A percentile compares a stretch with the other conserved stretches of the same genome.
Evolutionary conservation across 352 stramenopile species (phyloP).

Genomic region (Phytophthora ohioensis): DNA sequence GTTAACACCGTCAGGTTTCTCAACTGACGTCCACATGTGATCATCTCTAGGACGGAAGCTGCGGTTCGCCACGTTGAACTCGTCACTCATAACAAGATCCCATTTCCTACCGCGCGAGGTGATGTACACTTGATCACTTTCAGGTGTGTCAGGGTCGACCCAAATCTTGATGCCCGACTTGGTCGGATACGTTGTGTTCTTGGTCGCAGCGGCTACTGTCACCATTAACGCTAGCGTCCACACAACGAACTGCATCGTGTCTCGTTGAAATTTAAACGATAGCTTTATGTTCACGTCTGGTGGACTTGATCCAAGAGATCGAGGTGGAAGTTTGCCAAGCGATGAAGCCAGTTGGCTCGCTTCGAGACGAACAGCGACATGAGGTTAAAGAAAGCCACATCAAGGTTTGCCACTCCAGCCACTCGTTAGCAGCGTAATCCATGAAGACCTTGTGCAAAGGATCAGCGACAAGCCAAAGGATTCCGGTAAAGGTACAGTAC

Average conservation of each 20-base stretch:
- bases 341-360: not conserved
- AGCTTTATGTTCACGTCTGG: not conserved
- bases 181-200: slow-evolving; percentile 34
- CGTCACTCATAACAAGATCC: slow-evolving; percentile 92
- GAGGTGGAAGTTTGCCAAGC: slow-evolving; percentile 23
- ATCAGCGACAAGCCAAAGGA: not conserved
- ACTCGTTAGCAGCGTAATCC: slow-evolving; percentile 6
- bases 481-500: not conserved
- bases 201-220: slow-evolving; percentile 2
- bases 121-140: slow-evolving; percentile 37
- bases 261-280: not conserved
- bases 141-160: slow-evolving; percentile 59
- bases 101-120: slow-evolving; percentile 50
- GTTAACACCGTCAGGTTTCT: slow-evolving; percentile 94
- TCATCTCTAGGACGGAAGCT: slow-evolving; percentile 92
- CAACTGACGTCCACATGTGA: slow-evolving; percentile 93
- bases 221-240: not conserved
- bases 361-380: slow-evolving; percentile 8
- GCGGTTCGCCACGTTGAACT: slow-evolving; percentile 92
- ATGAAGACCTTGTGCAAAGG: not conserved
- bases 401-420: slow-evolving; percentile 3
- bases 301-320: not conserved
- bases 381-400: not conserved
- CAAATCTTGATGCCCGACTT: slow-evolving; percentile 57
- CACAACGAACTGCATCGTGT: not conserved